Conservation (phyloP, 2,329 filamentous ascomycete species). For the Drechslera avenae region DNA sequence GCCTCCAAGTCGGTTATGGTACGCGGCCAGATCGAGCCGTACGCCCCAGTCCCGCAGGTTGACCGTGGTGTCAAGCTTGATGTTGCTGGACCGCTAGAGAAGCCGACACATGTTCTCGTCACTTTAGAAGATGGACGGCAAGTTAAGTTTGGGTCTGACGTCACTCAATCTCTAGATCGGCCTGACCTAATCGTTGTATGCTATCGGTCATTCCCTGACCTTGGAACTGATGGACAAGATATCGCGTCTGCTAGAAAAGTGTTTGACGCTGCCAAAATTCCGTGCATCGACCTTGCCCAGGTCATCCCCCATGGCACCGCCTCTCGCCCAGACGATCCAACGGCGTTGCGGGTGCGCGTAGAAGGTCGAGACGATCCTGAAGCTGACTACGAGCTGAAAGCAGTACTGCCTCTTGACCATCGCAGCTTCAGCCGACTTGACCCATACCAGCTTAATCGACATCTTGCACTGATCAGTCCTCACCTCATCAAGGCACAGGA, state of each 20-base stretch:
- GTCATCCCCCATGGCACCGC: slow-evolving; percentile 34
- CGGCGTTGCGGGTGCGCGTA: slow-evolving; percentile 37
- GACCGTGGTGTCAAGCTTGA: slow-evolving; percentile 34
- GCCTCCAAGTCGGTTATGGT: slow-evolving; percentile 45
- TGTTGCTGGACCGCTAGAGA: slow-evolving; percentile 12
- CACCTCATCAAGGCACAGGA: slow-evolving; percentile 17
- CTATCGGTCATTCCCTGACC: slow-evolving; percentile 23
- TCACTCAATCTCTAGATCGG: slow-evolving; percentile 7
- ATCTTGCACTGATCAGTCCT: slow-evolving; percentile 42
- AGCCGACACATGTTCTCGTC: slow-evolving; percentile 15
- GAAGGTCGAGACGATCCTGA: slow-evolving; percentile 34
- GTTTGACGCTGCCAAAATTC: slow-evolving; percentile 31
- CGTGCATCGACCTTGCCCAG: slow-evolving; percentile 40
- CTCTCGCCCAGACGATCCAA: slow-evolving; percentile 23
- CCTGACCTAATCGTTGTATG: slow-evolving; percentile 44
- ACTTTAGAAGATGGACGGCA: slow-evolving; percentile 34
- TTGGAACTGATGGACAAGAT: slow-evolving; percentile 21
- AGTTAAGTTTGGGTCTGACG: slow-evolving; percentile 25
- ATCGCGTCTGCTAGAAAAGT: slow-evolving; percentile 31
- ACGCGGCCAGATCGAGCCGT: slow-evolving; percentile 40
- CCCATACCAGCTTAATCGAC: slow-evolving; percentile 46
- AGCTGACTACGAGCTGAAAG: slow-evolving; percentile 33
- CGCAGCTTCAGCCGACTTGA: slow-evolving; percentile 42
- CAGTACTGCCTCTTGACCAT: slow-evolving; percentile 42
- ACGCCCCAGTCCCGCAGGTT: slow-evolving; percentile 36